phyloP scores from a whole-genome alignment of 208 protist species.

The Trypanosoma caninum region DNA sequence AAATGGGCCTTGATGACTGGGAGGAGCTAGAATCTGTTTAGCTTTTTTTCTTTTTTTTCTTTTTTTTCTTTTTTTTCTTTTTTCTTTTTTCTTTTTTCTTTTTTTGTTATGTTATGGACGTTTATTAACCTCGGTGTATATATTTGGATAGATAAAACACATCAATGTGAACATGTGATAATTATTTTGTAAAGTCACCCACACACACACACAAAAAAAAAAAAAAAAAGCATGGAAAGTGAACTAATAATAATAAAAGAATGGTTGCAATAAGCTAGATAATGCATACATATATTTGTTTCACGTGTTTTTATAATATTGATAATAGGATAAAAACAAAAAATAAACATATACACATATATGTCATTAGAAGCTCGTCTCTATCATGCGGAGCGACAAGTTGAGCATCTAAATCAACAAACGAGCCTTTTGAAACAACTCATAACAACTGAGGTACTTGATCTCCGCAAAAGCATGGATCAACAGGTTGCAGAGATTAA shows the following conservation, averaged over 20 bases:
- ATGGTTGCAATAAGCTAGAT: too few species aligned
- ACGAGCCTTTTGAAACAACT: conserved; percentile 31
- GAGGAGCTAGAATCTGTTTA: conserved; percentile 20
- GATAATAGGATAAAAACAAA: background rate
- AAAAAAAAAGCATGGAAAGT: too few species aligned
- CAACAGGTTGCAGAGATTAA: conserved; percentile 42
- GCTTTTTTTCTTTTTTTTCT: conserved; percentile 19
- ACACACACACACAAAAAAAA: too few species aligned
- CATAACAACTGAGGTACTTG: conserved; percentile 31
- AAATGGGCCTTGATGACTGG: conserved; percentile 11
- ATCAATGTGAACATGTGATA: too few species aligned
- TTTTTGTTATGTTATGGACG: too few species aligned
- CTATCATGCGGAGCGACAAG: conserved; percentile 28
- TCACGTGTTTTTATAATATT: background rate
- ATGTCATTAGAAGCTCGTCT: conserved; percentile 31
- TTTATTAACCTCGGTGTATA: too few species aligned
- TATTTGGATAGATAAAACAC: too few species aligned
- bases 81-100: background rate
- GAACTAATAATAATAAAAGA: too few species aligned
- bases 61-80: background rate
- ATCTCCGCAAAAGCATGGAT: conserved; percentile 25
- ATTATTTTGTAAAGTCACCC: too few species aligned
- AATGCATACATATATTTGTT: conserved; percentile 7
- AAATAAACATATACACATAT: background rate
- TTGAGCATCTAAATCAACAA: conserved; percentile 27